These are phyloP conservation scores for Dalechampia spathulata DNA, from an alignment of 441 rosid genomes.

Conservation along the genomic window DNA sequence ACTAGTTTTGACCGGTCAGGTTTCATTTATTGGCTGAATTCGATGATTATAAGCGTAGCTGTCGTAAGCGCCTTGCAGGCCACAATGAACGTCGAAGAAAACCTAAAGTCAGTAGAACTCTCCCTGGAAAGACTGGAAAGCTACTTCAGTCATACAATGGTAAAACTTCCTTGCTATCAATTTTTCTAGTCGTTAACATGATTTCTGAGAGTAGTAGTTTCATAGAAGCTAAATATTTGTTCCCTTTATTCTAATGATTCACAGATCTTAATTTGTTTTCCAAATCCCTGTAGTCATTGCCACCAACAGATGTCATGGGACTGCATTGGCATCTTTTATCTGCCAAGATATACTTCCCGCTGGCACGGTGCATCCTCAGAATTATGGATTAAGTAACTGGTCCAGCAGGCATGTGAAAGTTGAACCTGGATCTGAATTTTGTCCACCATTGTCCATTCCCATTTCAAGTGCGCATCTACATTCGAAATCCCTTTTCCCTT, in stretches of 20 bases:
- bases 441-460: slow-evolving; percentile 27
- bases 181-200: background rate
- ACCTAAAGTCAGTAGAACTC: slow-evolving; percentile 29
- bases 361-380: slow-evolving; percentile 26
- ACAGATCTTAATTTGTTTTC: background rate
- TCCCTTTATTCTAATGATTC: background rate
- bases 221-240: no score
- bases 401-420: slow-evolving; percentile 28
- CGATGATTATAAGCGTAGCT: slow-evolving; percentile 32
- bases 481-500: slow-evolving; percentile 27
- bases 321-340: slow-evolving; percentile 35
- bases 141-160: slow-evolving; percentile 35
- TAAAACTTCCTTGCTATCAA: slow-evolving; percentile 6
- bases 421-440: slow-evolving; percentile 26
- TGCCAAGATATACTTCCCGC: slow-evolving; percentile 34
- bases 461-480: slow-evolving; percentile 22
- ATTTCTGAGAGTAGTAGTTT: no score
- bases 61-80: slow-evolving; percentile 31
- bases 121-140: slow-evolving; percentile 28
- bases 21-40: slow-evolving; percentile 31
- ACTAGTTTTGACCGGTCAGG: slow-evolving; percentile 17
- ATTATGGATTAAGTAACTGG: slow-evolving; percentile 28
- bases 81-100: slow-evolving; percentile 31
- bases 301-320: slow-evolving; percentile 24
- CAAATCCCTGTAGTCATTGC: slow-evolving; percentile 21